Conservation (phyloP, 2,329 filamentous ascomycete species). For the Kalmusia sp. region DNA sequence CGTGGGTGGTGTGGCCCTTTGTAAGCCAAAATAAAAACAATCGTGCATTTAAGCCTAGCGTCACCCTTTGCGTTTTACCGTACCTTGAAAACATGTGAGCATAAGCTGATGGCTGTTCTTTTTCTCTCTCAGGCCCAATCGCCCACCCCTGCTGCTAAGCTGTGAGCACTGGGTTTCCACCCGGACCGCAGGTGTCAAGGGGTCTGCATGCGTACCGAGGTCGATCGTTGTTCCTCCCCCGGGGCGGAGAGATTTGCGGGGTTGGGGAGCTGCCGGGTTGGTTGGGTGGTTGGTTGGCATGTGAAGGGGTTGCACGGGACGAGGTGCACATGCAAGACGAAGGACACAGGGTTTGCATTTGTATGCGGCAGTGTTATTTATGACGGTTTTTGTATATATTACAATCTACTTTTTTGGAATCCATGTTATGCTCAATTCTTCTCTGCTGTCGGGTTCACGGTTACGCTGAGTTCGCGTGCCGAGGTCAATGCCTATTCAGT, state of each 20-base stretch:
- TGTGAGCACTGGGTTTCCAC: not conserved
- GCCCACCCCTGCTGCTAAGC: slow-evolving; percentile 7
- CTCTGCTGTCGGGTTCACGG: no score
- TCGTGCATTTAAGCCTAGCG: not conserved
- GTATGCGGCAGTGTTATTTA: no score
- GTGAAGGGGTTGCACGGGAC: not conserved
- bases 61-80: no score
- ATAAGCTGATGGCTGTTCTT: slow-evolving; percentile 1
- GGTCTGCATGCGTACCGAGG: not conserved
- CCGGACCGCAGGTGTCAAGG: not conserved
- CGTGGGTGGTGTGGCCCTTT: not conserved
- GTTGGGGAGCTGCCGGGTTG: not conserved
- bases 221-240: not conserved
- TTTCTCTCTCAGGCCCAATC: not conserved
- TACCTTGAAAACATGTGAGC: no score
- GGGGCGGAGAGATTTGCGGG: not conserved
- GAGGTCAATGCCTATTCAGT: no score
- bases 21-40: slow-evolving; percentile 1
- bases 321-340: not conserved
- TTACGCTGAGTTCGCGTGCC: no score
- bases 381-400: no score
- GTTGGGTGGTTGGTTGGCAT: not conserved
- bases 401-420: no score
- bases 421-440: no score
- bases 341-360: no score